Evolutionary conservation across 495 filamentous ascomycete genomes (phyloP).

Genomic region (Tricharina praecox): DNA sequence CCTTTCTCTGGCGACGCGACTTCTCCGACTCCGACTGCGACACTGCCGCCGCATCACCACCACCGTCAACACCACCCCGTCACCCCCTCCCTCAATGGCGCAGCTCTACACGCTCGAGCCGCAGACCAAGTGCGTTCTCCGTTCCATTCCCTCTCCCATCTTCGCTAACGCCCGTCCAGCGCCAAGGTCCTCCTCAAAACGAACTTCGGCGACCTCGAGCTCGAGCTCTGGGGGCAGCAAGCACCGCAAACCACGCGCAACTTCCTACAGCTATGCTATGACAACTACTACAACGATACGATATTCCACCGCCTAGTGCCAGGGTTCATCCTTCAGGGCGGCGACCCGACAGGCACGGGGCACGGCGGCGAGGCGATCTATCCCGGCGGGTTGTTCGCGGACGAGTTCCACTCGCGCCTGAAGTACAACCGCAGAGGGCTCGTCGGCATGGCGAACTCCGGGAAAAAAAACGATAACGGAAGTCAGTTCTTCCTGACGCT

Average conservation of each 20-base stretch:
- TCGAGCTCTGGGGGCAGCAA: conserved; percentile 89
- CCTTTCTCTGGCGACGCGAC: too few relatives aligned
- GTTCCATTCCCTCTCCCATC: neutral
- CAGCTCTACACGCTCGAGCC: conserved; percentile 87
- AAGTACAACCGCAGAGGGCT: conserved; percentile 86
- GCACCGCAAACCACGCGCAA: conserved; percentile 80
- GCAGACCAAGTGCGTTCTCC: conserved; percentile 32
- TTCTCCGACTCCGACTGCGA: too few relatives aligned
- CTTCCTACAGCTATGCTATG: conserved; percentile 86
- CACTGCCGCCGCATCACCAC: too few relatives aligned
- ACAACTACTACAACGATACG: conserved; percentile 84
- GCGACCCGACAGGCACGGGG: conserved; percentile 68
- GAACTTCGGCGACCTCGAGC: conserved; percentile 66
- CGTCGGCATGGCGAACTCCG: conserved; percentile 80
- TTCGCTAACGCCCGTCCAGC: conserved; percentile 36
- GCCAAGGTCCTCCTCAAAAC: conserved; percentile 81
- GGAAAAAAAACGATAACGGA: conserved; percentile 59
- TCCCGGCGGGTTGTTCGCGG: conserved; percentile 62
- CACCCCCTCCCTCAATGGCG: conserved; percentile 42
- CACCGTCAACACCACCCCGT: neutral
- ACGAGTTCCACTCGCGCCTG: conserved; percentile 82
- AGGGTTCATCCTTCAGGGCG: conserved; percentile 85
- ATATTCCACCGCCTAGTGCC: conserved; percentile 87
- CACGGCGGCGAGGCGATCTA: conserved; percentile 84
- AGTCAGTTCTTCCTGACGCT: conserved; percentile 97